Evolutionary conservation across 176 grass and related monocot genomes (phyloP).

Genomic region (Aegilops longissima): DNA sequence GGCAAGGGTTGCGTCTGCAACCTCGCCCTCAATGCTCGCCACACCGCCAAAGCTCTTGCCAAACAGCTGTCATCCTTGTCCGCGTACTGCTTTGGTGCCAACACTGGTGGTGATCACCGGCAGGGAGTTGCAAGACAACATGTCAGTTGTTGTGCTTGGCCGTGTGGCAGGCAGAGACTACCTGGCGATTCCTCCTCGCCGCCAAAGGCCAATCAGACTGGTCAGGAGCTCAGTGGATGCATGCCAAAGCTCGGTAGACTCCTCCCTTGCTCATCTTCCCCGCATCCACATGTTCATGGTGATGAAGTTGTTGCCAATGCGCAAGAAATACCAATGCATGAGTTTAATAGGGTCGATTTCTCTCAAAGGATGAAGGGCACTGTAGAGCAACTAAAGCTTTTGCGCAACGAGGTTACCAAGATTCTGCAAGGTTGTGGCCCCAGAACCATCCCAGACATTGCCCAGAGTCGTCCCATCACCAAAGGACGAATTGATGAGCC

Average conservation of each 20-base stretch:
- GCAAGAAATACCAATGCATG: too few species aligned
- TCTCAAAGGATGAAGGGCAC: too few species aligned
- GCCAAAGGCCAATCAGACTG: not conserved
- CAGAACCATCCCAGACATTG: not conserved
- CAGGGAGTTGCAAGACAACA: too few species aligned
- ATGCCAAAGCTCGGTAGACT: not conserved
- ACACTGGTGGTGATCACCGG: too few species aligned
- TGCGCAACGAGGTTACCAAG: too few species aligned
- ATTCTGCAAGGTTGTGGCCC: rapidly evolving
- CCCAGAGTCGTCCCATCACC: not conserved
- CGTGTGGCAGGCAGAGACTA: not conserved
- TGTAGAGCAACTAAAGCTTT: too few species aligned
- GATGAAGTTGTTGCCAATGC: rapidly evolving
- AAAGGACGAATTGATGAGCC: not conserved
- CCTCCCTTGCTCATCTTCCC: too few species aligned
- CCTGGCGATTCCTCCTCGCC: rapidly evolving
- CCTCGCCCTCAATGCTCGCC: not conserved
- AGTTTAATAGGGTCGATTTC: too few species aligned
- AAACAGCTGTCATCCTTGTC: not conserved
- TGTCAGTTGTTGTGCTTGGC: not conserved
- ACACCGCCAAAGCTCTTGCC: not conserved
- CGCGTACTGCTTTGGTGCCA: too few species aligned
- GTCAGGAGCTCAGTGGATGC: too few species aligned
- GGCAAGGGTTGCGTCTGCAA: not conserved
- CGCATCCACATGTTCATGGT: too few species aligned